Percentiles rank a stretch among this genome's conserved stretches.
These are phyloP conservation scores for Theileria sp. DNA, from an alignment of 169 alveolate species.

Conservation along the genomic window DNA sequence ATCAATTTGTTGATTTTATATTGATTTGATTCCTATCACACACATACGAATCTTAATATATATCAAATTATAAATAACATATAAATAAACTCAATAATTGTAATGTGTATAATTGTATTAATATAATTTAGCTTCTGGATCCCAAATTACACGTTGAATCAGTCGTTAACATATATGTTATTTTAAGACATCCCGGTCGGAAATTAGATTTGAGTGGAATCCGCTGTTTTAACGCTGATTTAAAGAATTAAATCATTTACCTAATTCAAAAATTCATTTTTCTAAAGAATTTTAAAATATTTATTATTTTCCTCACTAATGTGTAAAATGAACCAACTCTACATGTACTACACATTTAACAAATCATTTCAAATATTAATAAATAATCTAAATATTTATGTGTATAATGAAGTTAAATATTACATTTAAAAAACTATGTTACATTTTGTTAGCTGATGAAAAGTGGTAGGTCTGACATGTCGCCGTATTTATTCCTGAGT, in stretches of 20 bases:
- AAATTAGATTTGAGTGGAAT: too few species aligned
- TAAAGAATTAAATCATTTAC: too few species aligned
- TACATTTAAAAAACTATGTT: not conserved
- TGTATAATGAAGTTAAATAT: not conserved
- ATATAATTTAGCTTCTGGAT: not conserved
- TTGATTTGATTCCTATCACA: not conserved
- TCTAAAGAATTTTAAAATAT: too few species aligned
- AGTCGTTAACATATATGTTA: not conserved
- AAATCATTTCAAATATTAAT: too few species aligned
- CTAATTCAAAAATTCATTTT: too few species aligned
- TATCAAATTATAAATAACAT: too few species aligned
- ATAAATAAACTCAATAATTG: not conserved
- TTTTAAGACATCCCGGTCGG: not conserved
- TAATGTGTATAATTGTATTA: too few species aligned
- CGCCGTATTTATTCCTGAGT: constrained; percentile 43
- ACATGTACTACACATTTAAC: not conserved
- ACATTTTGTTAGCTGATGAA: constrained; percentile 10
- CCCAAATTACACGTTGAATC: not conserved
- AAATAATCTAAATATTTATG: too few species aligned
- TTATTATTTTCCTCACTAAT: not conserved
- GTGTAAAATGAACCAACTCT: not conserved
- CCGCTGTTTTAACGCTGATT: not conserved
- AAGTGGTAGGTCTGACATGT: constrained; percentile 66
- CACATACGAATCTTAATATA: not conserved
- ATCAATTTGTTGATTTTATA: not conserved